These are phyloP conservation scores for Chrysanthemum lavandulifolium DNA, from an alignment of 129 eudicot species.

Conservation along the genomic window DNA sequence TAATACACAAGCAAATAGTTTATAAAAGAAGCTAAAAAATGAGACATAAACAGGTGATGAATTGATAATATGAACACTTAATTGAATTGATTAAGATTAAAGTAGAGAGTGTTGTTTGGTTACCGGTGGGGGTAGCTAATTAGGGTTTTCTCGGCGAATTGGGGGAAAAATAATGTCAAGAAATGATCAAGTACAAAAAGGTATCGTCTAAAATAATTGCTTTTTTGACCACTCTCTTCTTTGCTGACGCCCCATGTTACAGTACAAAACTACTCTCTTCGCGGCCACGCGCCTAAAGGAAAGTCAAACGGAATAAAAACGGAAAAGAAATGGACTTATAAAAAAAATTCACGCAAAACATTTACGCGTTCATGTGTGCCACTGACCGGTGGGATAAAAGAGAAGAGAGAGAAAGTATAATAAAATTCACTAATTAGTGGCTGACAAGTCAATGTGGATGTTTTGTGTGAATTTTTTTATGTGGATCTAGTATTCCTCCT, in stretches of 20 bases:
- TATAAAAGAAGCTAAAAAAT: not conserved
- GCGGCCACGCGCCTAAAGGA: too few relatives aligned
- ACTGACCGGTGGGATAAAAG: too few relatives aligned
- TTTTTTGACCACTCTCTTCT: not conserved
- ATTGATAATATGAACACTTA: not conserved
- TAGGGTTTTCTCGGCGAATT: constrained; percentile 43
- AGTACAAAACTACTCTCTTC: too few relatives aligned
- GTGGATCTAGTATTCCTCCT: too few relatives aligned
- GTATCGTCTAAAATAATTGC: constrained; percentile 9
- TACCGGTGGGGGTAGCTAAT: not conserved
- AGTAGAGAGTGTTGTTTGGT: constrained; percentile 14
- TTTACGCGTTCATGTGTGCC: too few relatives aligned
- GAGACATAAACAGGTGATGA: not conserved
- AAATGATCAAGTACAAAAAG: not conserved
- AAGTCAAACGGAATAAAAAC: too few relatives aligned
- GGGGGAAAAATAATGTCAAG: constrained; percentile 24
- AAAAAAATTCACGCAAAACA: too few relatives aligned
- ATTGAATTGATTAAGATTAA: constrained; percentile 5
- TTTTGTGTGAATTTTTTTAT: too few relatives aligned
- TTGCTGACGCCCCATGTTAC: constrained; percentile 23
- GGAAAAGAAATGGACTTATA: too few relatives aligned
- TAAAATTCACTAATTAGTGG: too few relatives aligned
- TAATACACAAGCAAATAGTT: not conserved
- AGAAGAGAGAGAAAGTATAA: too few relatives aligned
- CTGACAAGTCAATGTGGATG: too few relatives aligned